Evolutionary conservation across 129 eudicot genomes (phyloP).

Genomic region (Oenanthe sinensis): DNA sequence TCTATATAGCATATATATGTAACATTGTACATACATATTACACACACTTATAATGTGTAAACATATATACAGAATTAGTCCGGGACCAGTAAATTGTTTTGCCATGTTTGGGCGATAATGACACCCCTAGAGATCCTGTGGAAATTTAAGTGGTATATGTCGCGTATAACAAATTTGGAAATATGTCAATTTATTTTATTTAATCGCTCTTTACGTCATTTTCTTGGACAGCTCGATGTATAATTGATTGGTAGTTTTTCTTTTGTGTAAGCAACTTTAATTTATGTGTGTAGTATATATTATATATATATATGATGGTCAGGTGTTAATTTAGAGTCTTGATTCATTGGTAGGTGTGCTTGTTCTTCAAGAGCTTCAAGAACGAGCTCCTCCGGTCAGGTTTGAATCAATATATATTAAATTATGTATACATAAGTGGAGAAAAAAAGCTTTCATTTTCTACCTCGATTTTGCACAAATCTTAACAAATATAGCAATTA

Average conservation of each 20-base stretch:
- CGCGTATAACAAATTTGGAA: neutral
- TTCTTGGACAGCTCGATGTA: conserved; percentile 1
- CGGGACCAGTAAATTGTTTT: conserved; percentile 2
- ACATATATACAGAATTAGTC: neutral
- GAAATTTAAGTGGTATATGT: neutral
- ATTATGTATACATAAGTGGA: neutral
- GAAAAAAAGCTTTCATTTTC: neutral
- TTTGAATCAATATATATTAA: neutral
- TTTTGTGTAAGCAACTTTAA: conserved; percentile 1
- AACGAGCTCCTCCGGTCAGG: neutral
- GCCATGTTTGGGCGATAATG: neutral
- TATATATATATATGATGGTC: neutral
- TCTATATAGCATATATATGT: too few species aligned
- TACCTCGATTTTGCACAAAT: neutral
- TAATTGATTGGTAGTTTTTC: neutral
- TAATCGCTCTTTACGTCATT: neutral
- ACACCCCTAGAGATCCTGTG: neutral
- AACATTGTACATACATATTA: too few species aligned
- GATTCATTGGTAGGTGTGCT: neutral
- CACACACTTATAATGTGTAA: too few species aligned
- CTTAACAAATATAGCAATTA: neutral
- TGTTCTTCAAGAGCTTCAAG: neutral
- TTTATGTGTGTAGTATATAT: neutral
- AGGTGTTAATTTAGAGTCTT: neutral
- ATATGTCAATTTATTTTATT: conserved; percentile 1